phyloP scores from a whole-genome alignment of 176 grass and related monocot genomes.

The Guadua angustifolia region DNA sequence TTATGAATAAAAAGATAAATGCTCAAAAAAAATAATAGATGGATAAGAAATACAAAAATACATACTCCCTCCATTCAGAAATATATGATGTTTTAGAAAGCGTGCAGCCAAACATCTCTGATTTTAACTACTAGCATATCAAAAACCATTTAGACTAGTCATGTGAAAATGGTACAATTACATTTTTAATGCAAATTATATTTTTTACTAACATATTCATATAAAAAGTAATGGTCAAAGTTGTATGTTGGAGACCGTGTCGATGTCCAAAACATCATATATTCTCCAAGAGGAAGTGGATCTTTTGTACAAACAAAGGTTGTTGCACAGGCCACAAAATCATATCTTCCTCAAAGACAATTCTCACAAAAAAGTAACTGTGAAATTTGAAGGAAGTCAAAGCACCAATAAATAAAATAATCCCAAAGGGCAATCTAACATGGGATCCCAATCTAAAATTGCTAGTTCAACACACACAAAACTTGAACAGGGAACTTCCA shows the following conservation, averaged over 20 bases:
- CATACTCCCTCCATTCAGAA: background rate
- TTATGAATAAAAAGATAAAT: constrained; percentile 22
- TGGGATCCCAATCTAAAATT: background rate
- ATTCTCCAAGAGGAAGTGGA: background rate
- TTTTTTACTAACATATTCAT: too few species aligned
- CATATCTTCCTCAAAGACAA: background rate
- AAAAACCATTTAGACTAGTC: background rate
- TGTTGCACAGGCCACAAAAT: background rate
- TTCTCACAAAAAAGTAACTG: background rate
- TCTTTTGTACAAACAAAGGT: background rate
- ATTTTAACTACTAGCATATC: background rate
- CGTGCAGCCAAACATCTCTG: background rate
- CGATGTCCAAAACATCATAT: background rate
- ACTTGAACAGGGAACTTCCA: constrained; percentile 13
- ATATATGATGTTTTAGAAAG: background rate
- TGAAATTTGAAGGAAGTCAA: background rate
- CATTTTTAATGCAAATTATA: too few species aligned
- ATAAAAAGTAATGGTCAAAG: background rate
- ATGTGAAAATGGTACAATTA: background rate
- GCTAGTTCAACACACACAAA: constrained; percentile 9
- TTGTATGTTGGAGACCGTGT: background rate
- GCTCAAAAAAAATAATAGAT: background rate
- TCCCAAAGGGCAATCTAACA: background rate
- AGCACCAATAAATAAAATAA: constrained; percentile 18
- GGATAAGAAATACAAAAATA: background rate